Evolutionary conservation across 345 rosid species (phyloP), one percentile per base, ranked within the genome.

Genomic region (Hibiscus trionum): DNA sequence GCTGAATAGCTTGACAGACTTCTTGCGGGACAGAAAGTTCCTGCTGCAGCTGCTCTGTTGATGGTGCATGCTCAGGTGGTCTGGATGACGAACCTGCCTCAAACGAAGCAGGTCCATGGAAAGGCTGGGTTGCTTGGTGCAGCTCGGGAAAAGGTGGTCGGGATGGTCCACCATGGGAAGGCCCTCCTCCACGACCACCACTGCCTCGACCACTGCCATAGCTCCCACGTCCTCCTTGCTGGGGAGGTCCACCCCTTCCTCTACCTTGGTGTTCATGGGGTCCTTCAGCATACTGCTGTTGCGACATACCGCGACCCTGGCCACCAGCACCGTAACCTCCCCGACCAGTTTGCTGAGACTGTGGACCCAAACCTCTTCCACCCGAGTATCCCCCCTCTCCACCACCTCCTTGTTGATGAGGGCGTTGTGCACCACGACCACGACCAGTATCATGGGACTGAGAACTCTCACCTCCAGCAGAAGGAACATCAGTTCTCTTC

Each of bases 121-220:
- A 78, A 78, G 87, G 85, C 75, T 73, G 86, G 77, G 88, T 90
- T 76, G 98, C 99, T 96, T 96, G 98, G 85, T 85, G 93, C 96
- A 87, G 98, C 90, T 96, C 98, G 94, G 96, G 96, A 80, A 84
- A 70, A 62, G 89, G 80, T 65, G 83, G 79, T 84, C 91, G 88
- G 37, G 87, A 73, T 50, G 83, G 86, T 52, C 86, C 87, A 74
- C 87, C 86, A 67, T 86, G 75, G 78, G 87, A 74, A 19, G 84
- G 72, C 66, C 81, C 88, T 74, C 89, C 94, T 66, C 90, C 90
- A 17, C 86, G 74, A 76, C 86, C 79, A 78, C 80, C 78, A 24
- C 84, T 56, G 0, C 77, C 76, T 39, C 84, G 79, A 66, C 37
- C 37, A 35, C 81, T 72, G 0, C 74, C 81, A 75, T 81, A 78